Evolutionary conservation across 1,139 yeast species (phyloP).

Genomic region (Candida albicans): DNA sequence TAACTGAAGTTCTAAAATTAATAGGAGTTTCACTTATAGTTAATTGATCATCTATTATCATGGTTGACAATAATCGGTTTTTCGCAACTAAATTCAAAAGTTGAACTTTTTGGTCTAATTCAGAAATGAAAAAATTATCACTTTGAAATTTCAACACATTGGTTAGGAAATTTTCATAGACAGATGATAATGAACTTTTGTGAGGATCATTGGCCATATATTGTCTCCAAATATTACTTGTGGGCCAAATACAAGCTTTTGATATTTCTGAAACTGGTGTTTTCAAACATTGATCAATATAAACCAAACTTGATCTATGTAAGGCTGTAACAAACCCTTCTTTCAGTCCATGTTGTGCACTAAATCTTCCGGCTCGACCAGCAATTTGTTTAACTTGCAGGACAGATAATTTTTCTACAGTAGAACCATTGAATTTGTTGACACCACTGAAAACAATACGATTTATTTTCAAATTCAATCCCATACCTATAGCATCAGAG

Average conservation of each 20-base stretch:
- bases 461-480: slow-evolving; percentile 79
- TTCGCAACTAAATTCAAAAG: slow-evolving; percentile 48
- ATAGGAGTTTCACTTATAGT: slow-evolving; percentile 63
- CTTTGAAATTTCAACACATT: neutral
- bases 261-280: slow-evolving; percentile 46
- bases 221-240: slow-evolving; percentile 58
- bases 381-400: slow-evolving; percentile 89
- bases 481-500: slow-evolving; percentile 98
- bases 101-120: slow-evolving; percentile 43
- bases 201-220: slow-evolving; percentile 55
- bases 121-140: slow-evolving; percentile 39
- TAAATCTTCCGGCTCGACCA: slow-evolving; percentile 91
- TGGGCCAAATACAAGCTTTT: slow-evolving; percentile 71
- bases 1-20: slow-evolving; percentile 22
- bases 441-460: slow-evolving; percentile 73
- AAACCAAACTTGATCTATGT: slow-evolving; percentile 39
- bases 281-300: slow-evolving; percentile 45
- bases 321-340: slow-evolving; percentile 67
- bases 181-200: slow-evolving; percentile 41
- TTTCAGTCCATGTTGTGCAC: slow-evolving; percentile 34
- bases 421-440: slow-evolving; percentile 69
- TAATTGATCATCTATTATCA: slow-evolving; percentile 54
- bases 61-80: slow-evolving; percentile 24
- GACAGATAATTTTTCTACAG: slow-evolving; percentile 46
- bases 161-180: slow-evolving; percentile 48